phyloP scores from a whole-genome alignment of 352 stramenopile genomes.

The Blastocystis sp. region DNA sequence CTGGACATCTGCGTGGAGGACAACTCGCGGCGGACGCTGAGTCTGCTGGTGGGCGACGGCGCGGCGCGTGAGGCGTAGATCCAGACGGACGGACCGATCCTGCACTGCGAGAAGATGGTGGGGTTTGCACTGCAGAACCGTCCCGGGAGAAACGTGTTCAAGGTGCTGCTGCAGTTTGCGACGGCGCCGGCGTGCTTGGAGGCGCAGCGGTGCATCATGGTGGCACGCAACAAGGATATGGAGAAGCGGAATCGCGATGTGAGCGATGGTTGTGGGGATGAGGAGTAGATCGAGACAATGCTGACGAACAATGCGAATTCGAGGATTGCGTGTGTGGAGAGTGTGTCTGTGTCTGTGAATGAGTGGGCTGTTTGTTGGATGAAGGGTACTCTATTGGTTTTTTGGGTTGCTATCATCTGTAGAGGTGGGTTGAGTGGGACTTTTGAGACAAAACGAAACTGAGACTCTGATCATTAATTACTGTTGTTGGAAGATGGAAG shows the following conservation, averaged over 20 bases:
- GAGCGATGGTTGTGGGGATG: background rate
- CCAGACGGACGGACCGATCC: background rate
- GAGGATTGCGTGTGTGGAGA: background rate
- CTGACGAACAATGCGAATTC: slow-evolving; percentile 18
- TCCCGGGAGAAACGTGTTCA: slow-evolving; percentile 11
- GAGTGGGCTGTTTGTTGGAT: background rate
- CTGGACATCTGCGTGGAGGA: slow-evolving; percentile 31
- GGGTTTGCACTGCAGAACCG: slow-evolving; percentile 14
- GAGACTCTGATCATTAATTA: too few species aligned
- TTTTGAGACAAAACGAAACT: too few species aligned
- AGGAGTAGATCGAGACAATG: slow-evolving; percentile 1
- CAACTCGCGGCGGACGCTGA: slow-evolving; percentile 8
- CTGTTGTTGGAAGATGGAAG: too few species aligned
- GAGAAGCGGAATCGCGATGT: slow-evolving; percentile 39
- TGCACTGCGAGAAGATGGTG: background rate
- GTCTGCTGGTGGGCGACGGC: background rate
- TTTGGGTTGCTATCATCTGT: too few species aligned
- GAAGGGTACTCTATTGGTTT: too few species aligned
- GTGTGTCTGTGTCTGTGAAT: background rate
- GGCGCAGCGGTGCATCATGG: slow-evolving; percentile 41
- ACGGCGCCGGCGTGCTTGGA: slow-evolving; percentile 20
- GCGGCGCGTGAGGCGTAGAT: background rate
- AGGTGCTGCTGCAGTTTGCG: slow-evolving; percentile 38
- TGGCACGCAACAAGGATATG: slow-evolving; percentile 42
- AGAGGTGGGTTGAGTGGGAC: too few species aligned